Evolutionary conservation across 2,329 filamentous ascomycete genomes (phyloP).

Genomic region (Pezicula neosporulosa): DNA sequence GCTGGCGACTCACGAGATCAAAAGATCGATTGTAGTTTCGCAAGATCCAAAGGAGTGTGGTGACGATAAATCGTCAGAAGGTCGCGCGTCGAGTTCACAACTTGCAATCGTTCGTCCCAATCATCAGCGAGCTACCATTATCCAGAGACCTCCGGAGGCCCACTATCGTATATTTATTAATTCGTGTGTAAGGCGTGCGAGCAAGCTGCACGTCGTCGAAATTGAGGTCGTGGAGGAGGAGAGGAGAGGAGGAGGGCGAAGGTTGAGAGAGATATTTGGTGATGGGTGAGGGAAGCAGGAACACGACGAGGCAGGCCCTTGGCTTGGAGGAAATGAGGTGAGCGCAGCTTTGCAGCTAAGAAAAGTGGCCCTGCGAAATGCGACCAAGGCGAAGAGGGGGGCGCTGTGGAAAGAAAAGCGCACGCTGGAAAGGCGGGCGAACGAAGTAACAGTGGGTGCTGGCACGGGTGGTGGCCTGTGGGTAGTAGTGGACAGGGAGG

Average conservation of each 20-base stretch:
- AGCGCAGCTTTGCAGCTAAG: neutral
- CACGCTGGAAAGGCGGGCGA: neutral
- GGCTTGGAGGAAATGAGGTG: neutral
- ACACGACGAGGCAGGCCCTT: neutral
- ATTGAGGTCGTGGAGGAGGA: constrained; percentile 3
- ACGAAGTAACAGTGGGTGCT: neutral
- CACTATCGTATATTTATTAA: constrained; percentile 8
- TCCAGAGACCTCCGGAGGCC: constrained; percentile 29
- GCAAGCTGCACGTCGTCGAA: constrained; percentile 16
- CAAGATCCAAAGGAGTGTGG: constrained; percentile 30
- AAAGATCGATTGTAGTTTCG: constrained; percentile 17
- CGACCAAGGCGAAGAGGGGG: neutral
- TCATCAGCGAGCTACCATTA: constrained; percentile 28
- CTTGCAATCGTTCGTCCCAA: constrained; percentile 16
- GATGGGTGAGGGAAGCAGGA: neutral
- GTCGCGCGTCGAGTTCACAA: constrained; percentile 16
- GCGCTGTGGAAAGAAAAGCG: neutral
- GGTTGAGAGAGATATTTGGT: constrained; percentile 1
- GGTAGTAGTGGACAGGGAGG: neutral
- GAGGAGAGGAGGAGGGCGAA: constrained; percentile 2
- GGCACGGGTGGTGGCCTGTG: neutral
- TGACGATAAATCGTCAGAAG: constrained; percentile 29
- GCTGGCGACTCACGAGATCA: constrained; percentile 24
- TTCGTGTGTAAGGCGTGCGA: constrained; percentile 13
- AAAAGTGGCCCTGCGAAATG: neutral